Conservation (phyloP, 2,329 filamentous ascomycete genomes). For the Ceratocystiopsis minuta region DNA sequence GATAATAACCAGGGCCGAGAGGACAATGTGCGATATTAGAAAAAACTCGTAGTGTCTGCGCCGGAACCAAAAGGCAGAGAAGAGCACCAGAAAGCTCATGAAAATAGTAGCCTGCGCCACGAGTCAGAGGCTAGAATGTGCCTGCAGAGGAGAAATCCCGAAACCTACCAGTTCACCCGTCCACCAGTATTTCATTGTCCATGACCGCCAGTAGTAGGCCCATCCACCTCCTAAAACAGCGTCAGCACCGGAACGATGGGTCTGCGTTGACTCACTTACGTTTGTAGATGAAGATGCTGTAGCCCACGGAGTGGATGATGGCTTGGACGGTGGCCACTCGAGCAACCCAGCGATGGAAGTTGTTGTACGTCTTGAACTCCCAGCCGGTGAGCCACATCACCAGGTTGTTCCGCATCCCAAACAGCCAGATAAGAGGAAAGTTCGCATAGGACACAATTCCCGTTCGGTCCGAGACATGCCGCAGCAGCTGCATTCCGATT, state of each 20-base stretch:
- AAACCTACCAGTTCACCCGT: constrained; percentile 6
- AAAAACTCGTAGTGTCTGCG: constrained; percentile 35
- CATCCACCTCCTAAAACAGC: no score
- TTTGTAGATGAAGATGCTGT: constrained; percentile 24
- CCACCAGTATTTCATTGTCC: no score
- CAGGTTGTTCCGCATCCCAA: constrained; percentile 48
- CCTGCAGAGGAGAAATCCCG: no score
- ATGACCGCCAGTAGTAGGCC: no score
- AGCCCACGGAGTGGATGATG: constrained; percentile 43
- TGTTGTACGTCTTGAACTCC: constrained; percentile 48
- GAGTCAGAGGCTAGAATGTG: no score
- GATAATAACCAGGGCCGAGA: constrained; percentile 22
- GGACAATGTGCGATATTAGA: constrained; percentile 22
- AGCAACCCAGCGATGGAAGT: constrained; percentile 50
- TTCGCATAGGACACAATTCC: constrained; percentile 8
- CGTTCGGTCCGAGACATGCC: constrained; percentile 10
- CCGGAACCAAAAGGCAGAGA: constrained; percentile 34
- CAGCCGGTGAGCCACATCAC: constrained; percentile 51
- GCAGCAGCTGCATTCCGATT: constrained; percentile 3
- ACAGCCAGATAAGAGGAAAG: constrained; percentile 21
- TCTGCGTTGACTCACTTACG: no score
- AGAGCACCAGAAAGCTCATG: constrained; percentile 26
- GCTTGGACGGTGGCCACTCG: constrained; percentile 43
- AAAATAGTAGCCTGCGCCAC: constrained; percentile 20
- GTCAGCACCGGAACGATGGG: no score